Evolutionary conservation across 108 stramenopile genomes (phyloP), one percentile per base, ranked within the genome.

Genomic region (Conticribra weissflogii): DNA sequence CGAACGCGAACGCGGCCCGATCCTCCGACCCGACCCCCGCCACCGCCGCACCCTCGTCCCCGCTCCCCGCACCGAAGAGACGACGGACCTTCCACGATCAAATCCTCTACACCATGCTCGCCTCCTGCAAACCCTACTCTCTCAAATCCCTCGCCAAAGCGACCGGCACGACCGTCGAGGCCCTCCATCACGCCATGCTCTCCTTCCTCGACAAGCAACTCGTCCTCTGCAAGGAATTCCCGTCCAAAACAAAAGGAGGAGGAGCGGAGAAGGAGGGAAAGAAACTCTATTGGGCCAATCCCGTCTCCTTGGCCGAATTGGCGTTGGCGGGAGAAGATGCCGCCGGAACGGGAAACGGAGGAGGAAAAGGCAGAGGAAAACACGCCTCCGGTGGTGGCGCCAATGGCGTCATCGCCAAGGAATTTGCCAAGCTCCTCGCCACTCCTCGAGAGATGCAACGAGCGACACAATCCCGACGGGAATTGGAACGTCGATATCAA

Each of bases 81-180:
- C 85, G 83, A 52, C 62, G 54, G 1, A 80, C 84, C 54, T 93
- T 89, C 65, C 83, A 93, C 60, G 89, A 93, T 57, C 66, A 87
- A 54, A 76, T 93, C 18, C 64, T 90, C 17, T 63, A 82, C 36
- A 76, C 74, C 17, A 84, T 93, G 83, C 78, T 93, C 15, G 63
- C 83, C 2, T 56, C 81, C n/a, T 82, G 81, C 73, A 76, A 80
- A 34, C 89, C 94, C 7, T 92, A 81, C 56, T 83, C 77, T n/a
- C 55, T 91, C 50, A 92, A 86, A 68, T 60, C 66, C 1, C 79
- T 95, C n/a, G 83, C 86, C 31, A 72, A 83, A 52, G 76, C 70
- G 8, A 78, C 85, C 28, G 72, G 79, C 23, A 85, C 89, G 17
- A 91, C 82, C 5, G 84, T 86, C 18, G 68, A 80, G 4, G 78